These are phyloP conservation scores for Coemansia sp. DNA, from an alignment of 192 early-diverging fungal species.

Conservation along the genomic window DNA sequence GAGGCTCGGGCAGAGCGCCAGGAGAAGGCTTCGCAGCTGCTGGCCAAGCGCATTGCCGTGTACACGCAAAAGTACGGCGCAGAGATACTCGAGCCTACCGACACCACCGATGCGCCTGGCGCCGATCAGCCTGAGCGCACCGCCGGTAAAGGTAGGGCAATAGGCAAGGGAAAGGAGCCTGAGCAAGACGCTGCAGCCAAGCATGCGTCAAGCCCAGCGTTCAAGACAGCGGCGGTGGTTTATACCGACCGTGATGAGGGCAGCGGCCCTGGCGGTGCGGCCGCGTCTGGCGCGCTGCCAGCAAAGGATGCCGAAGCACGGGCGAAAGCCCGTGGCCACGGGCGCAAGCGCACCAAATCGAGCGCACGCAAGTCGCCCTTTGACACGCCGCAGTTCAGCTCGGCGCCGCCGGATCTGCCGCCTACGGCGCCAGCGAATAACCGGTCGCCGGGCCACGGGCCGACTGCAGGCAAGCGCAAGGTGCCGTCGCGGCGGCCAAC, in stretches of 20 bases:
- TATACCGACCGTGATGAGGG: slow-evolving; percentile 20
- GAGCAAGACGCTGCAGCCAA: slow-evolving; percentile 15
- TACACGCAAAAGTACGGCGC: slow-evolving; percentile 42
- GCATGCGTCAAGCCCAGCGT: slow-evolving; percentile 32
- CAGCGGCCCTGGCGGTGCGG: not conserved
- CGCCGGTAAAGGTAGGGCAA: not conserved
- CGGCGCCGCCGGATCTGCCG: not conserved
- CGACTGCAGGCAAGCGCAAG: not conserved
- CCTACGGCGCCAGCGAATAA: not conserved
- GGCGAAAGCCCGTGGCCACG: not conserved
- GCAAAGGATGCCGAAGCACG: not conserved
- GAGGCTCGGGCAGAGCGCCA: slow-evolving; percentile 17
- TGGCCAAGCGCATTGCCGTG: slow-evolving; percentile 34
- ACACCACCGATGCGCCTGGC: not conserved
- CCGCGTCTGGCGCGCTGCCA: not conserved
- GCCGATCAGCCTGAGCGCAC: slow-evolving; percentile 1
- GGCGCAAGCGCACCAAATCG: not conserved
- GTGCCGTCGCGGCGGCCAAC: not conserved
- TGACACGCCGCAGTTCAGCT: not conserved
- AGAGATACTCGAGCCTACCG: slow-evolving; percentile 14
- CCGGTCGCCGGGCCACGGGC: not conserved
- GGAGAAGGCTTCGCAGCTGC: slow-evolving; percentile 15
- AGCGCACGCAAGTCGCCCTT: slow-evolving; percentile 1
- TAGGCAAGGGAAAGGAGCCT: slow-evolving; percentile 5
- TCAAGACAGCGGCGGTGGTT: slow-evolving; percentile 28